A percentile compares a stretch with the other conserved stretches of the same genome.
These are phyloP conservation scores for Alternaria sp. DNA, from an alignment of 2,329 filamentous ascomycete genomes.

Conservation along the genomic window DNA sequence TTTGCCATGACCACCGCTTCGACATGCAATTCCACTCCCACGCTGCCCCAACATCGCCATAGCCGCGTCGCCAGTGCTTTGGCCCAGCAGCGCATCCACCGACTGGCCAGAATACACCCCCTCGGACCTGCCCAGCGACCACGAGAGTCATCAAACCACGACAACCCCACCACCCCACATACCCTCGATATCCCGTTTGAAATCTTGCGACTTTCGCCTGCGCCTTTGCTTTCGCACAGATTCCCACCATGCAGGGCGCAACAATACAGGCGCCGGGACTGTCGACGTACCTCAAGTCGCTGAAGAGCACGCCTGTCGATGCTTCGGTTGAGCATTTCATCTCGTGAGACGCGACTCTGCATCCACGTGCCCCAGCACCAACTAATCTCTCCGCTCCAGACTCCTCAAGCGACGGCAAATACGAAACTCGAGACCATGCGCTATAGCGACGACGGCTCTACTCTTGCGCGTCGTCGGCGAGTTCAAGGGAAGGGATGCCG, in stretches of 20 bases:
- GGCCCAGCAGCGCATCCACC: background rate
- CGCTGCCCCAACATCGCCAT: background rate
- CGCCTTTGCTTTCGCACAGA: background rate
- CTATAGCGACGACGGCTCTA: constrained; percentile 88
- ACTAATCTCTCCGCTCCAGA: constrained; percentile 55
- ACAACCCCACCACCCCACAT: constrained; percentile 35
- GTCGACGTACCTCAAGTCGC: constrained; percentile 77
- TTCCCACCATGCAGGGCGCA: constrained; percentile 38
- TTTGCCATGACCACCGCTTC: constrained; percentile 3
- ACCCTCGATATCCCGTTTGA: constrained; percentile 10
- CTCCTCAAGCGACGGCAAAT: constrained; percentile 93
- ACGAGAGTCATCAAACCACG: constrained; percentile 1
- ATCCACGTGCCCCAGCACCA: background rate
- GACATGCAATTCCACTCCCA: constrained; percentile 9
- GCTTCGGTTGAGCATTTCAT: constrained; percentile 84
- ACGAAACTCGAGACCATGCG: constrained; percentile 84
- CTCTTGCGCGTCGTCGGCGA: constrained; percentile 86
- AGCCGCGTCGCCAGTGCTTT: background rate
- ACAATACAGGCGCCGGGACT: constrained; percentile 71
- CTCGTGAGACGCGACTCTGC: constrained; percentile 66
- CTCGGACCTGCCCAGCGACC: background rate
- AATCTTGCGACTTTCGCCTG: background rate
- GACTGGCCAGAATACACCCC: background rate
- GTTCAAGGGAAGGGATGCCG: constrained; percentile 79
- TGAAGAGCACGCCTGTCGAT: constrained; percentile 76